Conservation (phyloP, 306 rosid genomes). For the Mimosa pudica region DNA sequence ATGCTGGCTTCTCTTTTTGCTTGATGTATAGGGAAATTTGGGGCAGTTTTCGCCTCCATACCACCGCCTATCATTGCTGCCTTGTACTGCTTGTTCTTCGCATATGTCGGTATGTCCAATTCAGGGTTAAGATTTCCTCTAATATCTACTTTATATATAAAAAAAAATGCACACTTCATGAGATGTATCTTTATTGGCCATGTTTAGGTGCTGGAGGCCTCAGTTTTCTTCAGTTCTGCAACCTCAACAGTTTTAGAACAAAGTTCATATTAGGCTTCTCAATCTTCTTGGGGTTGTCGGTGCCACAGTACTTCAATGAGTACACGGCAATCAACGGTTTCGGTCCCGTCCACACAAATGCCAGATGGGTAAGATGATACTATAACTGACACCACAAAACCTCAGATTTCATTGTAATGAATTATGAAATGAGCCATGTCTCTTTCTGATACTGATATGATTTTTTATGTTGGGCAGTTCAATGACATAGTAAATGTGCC, state of each 20-base stretch:
- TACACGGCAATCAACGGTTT: constrained; percentile 74
- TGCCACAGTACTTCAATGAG: constrained; percentile 96
- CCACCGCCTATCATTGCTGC: constrained; percentile 94
- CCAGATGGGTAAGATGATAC: constrained; percentile 81
- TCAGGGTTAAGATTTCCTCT: constrained; percentile 19
- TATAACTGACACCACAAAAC: neutral
- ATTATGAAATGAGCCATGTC: neutral
- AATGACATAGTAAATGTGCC: constrained; percentile 94
- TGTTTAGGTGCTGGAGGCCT: constrained; percentile 78
- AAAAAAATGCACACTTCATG: neutral
- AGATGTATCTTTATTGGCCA: neutral
- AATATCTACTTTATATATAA: neutral
- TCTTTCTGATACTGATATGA: constrained; percentile 17
- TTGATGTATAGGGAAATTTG: constrained; percentile 76
- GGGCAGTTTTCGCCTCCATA: constrained; percentile 93
- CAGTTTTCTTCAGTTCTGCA: constrained; percentile 96
- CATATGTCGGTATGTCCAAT: constrained; percentile 79
- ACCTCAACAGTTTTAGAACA: constrained; percentile 91
- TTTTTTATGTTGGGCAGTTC: constrained; percentile 61
- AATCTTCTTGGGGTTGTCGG: constrained; percentile 86
- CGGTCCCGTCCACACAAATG: constrained; percentile 88
- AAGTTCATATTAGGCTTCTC: constrained; percentile 89
- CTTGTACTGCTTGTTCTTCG: constrained; percentile 91
- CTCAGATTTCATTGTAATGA: constrained; percentile 2
- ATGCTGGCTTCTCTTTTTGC: neutral